phyloP scores from a whole-genome alignment of 305 asterid genomes.

The Lippia alba region DNA sequence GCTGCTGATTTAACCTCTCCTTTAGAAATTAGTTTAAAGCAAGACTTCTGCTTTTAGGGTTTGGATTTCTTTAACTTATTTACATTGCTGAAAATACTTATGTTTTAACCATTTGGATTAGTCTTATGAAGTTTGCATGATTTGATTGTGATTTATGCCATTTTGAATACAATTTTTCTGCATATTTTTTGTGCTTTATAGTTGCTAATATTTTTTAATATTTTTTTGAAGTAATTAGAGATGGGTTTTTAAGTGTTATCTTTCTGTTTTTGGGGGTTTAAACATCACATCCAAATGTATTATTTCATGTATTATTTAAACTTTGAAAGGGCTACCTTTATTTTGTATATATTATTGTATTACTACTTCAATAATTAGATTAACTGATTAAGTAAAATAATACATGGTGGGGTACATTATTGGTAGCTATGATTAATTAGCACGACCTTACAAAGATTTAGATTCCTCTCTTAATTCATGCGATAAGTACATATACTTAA shows the following conservation, averaged over 20 bases:
- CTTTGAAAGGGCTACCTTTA: no score
- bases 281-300: no score
- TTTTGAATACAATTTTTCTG: no score
- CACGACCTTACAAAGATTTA: neutral
- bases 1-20: conserved; percentile 55
- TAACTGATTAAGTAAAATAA: neutral
- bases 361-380: no score
- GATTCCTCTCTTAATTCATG: neutral
- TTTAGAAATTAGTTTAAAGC: conserved; percentile 37
- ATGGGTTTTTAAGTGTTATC: no score
- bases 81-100: conserved; percentile 27
- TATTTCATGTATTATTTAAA: no score
- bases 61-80: conserved; percentile 30
- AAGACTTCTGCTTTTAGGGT: conserved; percentile 12
- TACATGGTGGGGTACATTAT: neutral
- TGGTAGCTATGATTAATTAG: neutral
- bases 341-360: no score
- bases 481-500: neutral
- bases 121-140: conserved; percentile 5
- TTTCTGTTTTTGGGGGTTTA: no score
- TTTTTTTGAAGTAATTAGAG: no score
- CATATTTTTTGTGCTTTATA: no score
- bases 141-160: neutral
- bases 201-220: no score
- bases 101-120: conserved; percentile 10